Evolutionary conservation across 139 green algal species (phyloP).

Genomic region (Chlorella sorokiniana): DNA sequence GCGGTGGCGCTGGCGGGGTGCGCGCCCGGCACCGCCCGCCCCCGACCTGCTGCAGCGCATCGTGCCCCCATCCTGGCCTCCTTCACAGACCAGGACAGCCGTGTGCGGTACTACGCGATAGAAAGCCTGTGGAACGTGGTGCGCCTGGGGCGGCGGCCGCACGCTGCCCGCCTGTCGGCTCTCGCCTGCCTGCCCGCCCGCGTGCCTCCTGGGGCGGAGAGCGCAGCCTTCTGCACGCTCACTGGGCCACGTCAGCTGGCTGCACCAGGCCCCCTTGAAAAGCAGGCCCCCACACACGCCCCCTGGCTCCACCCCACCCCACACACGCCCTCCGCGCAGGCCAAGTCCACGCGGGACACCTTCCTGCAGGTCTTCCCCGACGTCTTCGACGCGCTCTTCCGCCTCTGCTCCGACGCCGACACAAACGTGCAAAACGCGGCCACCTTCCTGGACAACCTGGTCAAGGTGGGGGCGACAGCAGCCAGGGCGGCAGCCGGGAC

Average conservation of each 20-base stretch:
- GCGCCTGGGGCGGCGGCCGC: background rate
- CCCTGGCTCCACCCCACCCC: background rate
- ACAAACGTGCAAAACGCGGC: slow-evolving; percentile 91
- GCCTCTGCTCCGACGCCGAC: slow-evolving; percentile 76
- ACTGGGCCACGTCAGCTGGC: background rate
- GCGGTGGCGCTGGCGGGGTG: slow-evolving; percentile 81
- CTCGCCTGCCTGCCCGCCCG: too few relatives aligned
- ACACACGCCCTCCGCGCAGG: slow-evolving; percentile 8
- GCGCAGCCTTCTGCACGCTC: too few relatives aligned
- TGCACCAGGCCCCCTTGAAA: too few relatives aligned
- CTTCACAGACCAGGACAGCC: slow-evolving; percentile 82
- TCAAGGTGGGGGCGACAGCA: slow-evolving; percentile 71
- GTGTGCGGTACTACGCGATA: slow-evolving; percentile 96
- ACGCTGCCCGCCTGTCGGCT: too few relatives aligned
- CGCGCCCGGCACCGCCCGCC: background rate
- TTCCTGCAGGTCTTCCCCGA: slow-evolving; percentile 93
- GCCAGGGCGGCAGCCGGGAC: background rate
- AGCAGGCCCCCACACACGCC: too few relatives aligned
- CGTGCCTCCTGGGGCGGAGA: too few relatives aligned
- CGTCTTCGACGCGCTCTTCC: slow-evolving; percentile 94
- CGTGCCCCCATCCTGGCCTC: slow-evolving; percentile 88
- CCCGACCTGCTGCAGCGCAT: slow-evolving; percentile 49
- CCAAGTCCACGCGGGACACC: slow-evolving; percentile 81
- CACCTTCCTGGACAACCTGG: slow-evolving; percentile 90
- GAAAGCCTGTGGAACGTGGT: slow-evolving; percentile 96